phyloP scores from a whole-genome alignment of 2,329 filamentous ascomycete species.

The Thelonectria rubi region DNA sequence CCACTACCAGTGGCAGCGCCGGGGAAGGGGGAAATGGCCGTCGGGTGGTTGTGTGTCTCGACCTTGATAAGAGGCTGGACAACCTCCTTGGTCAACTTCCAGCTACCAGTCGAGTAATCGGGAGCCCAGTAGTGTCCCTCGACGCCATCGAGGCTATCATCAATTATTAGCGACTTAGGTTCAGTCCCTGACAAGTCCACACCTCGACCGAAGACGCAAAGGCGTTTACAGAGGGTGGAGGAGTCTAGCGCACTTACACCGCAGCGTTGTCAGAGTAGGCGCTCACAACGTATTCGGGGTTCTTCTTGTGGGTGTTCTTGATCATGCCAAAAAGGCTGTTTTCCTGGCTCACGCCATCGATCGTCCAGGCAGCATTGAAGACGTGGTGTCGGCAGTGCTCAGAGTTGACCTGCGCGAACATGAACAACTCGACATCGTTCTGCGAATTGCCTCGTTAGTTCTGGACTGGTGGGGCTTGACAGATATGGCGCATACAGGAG shows the following conservation, averaged over 20 bases:
- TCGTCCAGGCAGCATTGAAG: conserved; percentile 97
- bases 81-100: conserved; percentile 85
- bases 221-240: background rate
- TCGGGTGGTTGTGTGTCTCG: conserved; percentile 97
- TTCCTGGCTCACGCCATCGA: conserved; percentile 83
- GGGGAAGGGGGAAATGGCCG: conserved; percentile 90
- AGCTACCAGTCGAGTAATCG: conserved; percentile 84
- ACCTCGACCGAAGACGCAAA: no score
- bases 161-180: conserved; percentile 10
- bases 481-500: conserved; percentile 57
- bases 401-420: conserved; percentile 99
- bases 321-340: conserved; percentile 96
- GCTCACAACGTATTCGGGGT: conserved; percentile 85
- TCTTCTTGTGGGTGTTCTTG: conserved; percentile 87
- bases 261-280: conserved; percentile 98
- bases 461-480: conserved; percentile 24
- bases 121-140: conserved; percentile 77
- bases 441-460: conserved; percentile 33
- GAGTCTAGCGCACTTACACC: conserved; percentile 59
- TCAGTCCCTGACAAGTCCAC: background rate
- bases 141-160: conserved; percentile 48
- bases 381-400: conserved; percentile 90
- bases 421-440: conserved; percentile 93
- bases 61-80: conserved; percentile 93
- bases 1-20: conserved; percentile 95